Base-by-base conservation (phyloP, 495 filamentous ascomycete genomes). In the Penicillium lagena region DNA sequence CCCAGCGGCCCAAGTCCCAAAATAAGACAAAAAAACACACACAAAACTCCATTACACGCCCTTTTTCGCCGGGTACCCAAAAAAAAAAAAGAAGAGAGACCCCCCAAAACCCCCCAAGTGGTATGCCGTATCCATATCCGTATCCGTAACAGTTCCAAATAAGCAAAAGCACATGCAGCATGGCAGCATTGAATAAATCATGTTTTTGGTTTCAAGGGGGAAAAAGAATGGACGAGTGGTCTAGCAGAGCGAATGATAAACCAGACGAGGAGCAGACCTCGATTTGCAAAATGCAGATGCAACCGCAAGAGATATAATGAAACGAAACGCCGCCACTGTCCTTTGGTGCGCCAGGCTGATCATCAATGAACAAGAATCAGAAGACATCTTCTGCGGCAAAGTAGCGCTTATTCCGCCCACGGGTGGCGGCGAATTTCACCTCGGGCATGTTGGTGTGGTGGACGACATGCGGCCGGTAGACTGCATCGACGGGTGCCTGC, bases 391-490 rank as follows among this genome's bases (percentile, higher is more conserved):
- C 83, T 15, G 85, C 86, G 3, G 79, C 80, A 60, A 94, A 91
- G 58, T 91, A 94, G 36, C 88, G 75, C 57, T 90, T 94, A 43
- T 80, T 82, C 52, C 83, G 82, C 46, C 79, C 84, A 56, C 80
- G 75, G 4, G 78, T 74, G 47, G 81, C 80, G 38, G 82, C 73
- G 11, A 83, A 83, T 54, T 89, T 90, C 53, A 84, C 76, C 54
- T 91, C 86, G 4, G 86, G 86, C 40, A 89, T 71, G 35, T 83
- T 83, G 30, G 84, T 90, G 58, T 95, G 89, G 64, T 95, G 89
- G 2, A 94, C 89, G 7, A 93, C 86, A 62, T 95, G 89, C 8
- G 89, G 89, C n/a, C 89, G 73, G 50, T 95, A 95, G 33, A 95
- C 83, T 7, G 89, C 89, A 61, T 95, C 89, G 9, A 95, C 89